Evolutionary conservation across 2,329 filamentous ascomycete genomes (phyloP), one percentile per base, ranked within the genome.

Genomic region (Diplodia corticola): DNA sequence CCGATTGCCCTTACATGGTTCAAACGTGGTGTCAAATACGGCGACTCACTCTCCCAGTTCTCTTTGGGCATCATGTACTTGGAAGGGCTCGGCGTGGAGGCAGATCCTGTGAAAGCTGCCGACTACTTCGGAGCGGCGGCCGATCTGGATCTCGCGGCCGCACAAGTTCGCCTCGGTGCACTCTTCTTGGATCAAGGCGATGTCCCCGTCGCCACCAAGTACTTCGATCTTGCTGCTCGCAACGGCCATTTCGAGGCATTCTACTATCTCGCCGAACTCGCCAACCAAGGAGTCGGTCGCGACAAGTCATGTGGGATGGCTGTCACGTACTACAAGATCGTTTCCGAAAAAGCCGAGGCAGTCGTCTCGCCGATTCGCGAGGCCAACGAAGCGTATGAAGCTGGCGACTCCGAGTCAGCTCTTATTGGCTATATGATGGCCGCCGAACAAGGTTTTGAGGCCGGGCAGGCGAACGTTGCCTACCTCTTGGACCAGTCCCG

Each of bases 231-330:
- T 55, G 93, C 93, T 5, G 90, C 90, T 48, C 84, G 91, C 26
- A 92, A 92, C 74, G 89, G 89, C 15, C 91, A 93, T 73, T 90
- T 97, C 68, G 93, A 97, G 77, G 91, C 93, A 0, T 92, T 91
- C 75, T 97, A 97, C 79, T 96, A 96, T 76, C 86, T 97, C 4
- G 93, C 92, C 1, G 93, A 97, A 78, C 88, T 97, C 81, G 89
- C 89, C 26, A 87, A 93, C 71, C 86, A 91, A 69, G 93, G 91
- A 0, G 85, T 96, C 33, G 92, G 91, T 5, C 85, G 91, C 40
- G 91, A 96, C 70, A 88, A 89, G 70, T 89, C 90, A 13, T 97
- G 93, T 73, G 85, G 84, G 7, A 84, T 91, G 67, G 92, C 93
- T 1, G 85, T 92, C 49, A 86, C 86, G 13, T 96, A 95, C 76